Base-by-base conservation (phyloP, 2,329 filamentous ascomycete species). In the Didymella arachidicola region DNA sequence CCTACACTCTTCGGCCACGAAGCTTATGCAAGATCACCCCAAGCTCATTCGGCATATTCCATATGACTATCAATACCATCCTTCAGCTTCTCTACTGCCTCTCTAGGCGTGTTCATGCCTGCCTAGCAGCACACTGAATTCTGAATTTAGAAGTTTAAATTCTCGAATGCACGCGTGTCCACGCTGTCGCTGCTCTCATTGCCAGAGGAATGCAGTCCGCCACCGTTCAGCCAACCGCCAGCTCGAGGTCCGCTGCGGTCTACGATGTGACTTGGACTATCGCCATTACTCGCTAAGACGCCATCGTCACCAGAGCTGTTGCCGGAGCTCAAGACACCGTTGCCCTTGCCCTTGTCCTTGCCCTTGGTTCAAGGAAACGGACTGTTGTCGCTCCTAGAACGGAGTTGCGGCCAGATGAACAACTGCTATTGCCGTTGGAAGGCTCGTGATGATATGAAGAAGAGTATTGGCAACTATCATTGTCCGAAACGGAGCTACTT, bases 91-190 rank as follows among this genome's bases (percentile, higher is more conserved):
- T 26, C 7, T 25, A 2, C 29, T 18, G 12, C 14, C 12, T 7
- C 26, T 26, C n/a, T 22, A 27, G 8, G 30, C 22, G 11, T 6
- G 10, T 18, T 29, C 30, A 49, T 30, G n/a, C 45, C 10, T 30
- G 38, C 30, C 45, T 56, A 18, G 19, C 36, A 11, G 39, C 45
- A n/a, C 45, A 30, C 38, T 45, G 38, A 6, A 39, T 49, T 22
- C 22, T 22, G 22, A 22, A 22, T 22, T 3, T 3, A 2, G 22
- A 22, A 22, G 22, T 22, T 22, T 3, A 3, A 22, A 22, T 2
- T 22, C 22, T 38, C 25, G 45, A 55, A 55, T 25, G 38, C 30
- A 29, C 29, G 53, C 53, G 38, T 49, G 29, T 44, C 45, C 22
- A 25, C 27, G 7, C 36, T 19, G 5, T 27, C 30, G 25, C 38